Base-by-base conservation (phyloP, 164 flowering plant species). In the Warburgia ugandensis region DNA sequence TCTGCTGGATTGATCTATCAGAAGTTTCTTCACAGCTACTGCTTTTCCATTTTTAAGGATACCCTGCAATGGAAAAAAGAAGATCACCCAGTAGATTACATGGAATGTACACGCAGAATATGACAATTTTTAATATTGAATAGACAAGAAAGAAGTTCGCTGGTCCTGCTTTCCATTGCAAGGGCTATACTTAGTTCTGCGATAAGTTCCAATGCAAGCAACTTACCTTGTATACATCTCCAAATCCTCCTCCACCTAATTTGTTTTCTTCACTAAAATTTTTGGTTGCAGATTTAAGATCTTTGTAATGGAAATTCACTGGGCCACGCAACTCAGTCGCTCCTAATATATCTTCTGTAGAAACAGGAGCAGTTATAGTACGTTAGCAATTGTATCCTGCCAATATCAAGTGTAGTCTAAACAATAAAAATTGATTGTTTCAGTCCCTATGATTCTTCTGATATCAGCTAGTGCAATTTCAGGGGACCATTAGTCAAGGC, bases 171-270 rank as follows among this genome's bases (percentile, higher is more conserved):
- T 25, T 14, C n/a, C 10, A 5, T 14, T n/a, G n/a, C n/a, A n/a
- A n/a, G n/a, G n/a, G n/a, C n/a, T n/a, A n/a, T n/a, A n/a, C n/a
- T n/a, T n/a, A n/a, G n/a, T n/a, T n/a, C n/a, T n/a, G n/a, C n/a
- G n/a, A n/a, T n/a, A n/a, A n/a, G n/a, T n/a, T 7, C 4, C 17
- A 7, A 16, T 51, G 40, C 20, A 16, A 33, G 27, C 7, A 29
- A n/a, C 20, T 42, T 53, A 76, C 85, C 86, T 77, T 80, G 65
- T 71, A 80, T 14, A 80, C 80, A 55, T 66, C 77, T 17, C 82
- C 78, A 60, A 77, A 80, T 12, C 86, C 80, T 45, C 86, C 86
- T 62, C 63, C 74, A 31, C 86, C 86, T 3, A 80, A 69, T 56
- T 73, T 80, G 31, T 69, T 67, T 40, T 65, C 77, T 47, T 65